These are phyloP conservation scores for Tulasnella sp. DNA, from an alignment of 768 basidiomycete species.

Conservation along the genomic window DNA sequence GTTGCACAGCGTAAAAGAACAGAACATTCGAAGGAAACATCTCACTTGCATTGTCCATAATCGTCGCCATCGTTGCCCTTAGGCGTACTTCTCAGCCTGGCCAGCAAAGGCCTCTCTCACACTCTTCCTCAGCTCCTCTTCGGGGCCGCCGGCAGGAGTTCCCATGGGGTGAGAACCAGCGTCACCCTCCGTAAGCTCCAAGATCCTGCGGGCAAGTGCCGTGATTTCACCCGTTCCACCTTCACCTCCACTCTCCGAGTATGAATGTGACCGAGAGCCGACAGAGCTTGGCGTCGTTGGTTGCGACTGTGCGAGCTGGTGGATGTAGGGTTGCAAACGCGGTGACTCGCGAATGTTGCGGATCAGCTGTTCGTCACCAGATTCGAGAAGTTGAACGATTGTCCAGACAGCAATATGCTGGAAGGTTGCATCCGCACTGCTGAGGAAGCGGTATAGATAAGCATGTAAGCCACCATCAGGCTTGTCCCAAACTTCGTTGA, in stretches of 20 bases:
- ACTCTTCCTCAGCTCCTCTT: conserved; percentile 51
- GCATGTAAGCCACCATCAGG: conserved; percentile 96
- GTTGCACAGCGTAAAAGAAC: neutral
- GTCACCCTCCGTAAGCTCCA: conserved; percentile 79
- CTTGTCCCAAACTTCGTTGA: conserved; percentile 97
- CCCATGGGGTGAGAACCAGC: conserved; percentile 44
- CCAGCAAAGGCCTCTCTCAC: conserved; percentile 66
- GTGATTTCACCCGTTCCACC: conserved; percentile 89
- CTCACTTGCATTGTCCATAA: neutral
- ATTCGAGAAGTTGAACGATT: conserved; percentile 93
- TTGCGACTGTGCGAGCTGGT: conserved; percentile 64
- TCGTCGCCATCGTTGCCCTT: neutral
- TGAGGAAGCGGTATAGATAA: conserved; percentile 90
- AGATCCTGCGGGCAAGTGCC: conserved; percentile 69
- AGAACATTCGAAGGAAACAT: conserved; percentile 6
- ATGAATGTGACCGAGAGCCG: conserved; percentile 59
- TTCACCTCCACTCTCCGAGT: conserved; percentile 63
- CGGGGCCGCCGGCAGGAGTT: conserved; percentile 19
- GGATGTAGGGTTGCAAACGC: conserved; percentile 77
- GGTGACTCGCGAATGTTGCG: conserved; percentile 82
- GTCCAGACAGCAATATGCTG: conserved; percentile 99
- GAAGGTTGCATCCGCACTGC: conserved; percentile 91
- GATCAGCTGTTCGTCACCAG: conserved; percentile 86
- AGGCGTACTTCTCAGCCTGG: neutral
- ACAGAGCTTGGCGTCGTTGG: conserved; percentile 64